phyloP scores from a whole-genome alignment of 441 rosid genomes.

The Corymbia calophylla region DNA sequence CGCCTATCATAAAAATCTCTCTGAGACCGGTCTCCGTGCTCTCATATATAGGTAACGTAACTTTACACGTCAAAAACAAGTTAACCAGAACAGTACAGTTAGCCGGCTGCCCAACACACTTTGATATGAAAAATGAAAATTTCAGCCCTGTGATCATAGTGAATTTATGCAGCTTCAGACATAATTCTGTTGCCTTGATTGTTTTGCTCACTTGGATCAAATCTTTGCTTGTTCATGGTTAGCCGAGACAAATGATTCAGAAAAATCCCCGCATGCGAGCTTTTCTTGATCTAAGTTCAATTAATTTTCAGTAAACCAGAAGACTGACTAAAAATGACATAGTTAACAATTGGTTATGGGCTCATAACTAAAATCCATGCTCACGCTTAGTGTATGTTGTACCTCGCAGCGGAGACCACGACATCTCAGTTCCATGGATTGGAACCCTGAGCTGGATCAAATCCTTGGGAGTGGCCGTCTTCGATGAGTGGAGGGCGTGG shows the following conservation, averaged over 20 bases:
- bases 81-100: background rate
- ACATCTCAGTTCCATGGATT: slow-evolving; percentile 26
- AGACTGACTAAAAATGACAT: background rate
- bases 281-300: background rate
- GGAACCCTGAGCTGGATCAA: slow-evolving; percentile 26
- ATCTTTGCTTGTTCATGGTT: background rate
- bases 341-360: background rate
- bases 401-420: slow-evolving; percentile 30
- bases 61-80: background rate
- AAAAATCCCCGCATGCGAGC: background rate
- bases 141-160: background rate
- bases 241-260: background rate
- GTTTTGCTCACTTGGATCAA: background rate
- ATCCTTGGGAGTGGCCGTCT: slow-evolving; percentile 16
- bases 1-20: slow-evolving; percentile 6
- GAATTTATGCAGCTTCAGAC: no score
- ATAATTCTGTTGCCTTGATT: background rate
- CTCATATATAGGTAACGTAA: slow-evolving; percentile 8
- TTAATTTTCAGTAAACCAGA: background rate
- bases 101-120: background rate
- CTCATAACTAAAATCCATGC: background rate
- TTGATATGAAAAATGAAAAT: background rate
- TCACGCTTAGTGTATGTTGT: background rate
- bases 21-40: slow-evolving; percentile 15
- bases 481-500: slow-evolving; percentile 26